A percentile compares a stretch with the other conserved stretches of the same genome.
Evolutionary conservation across 2,329 filamentous ascomycete species (phyloP).

Genomic region (Dichotomopilus funicola): DNA sequence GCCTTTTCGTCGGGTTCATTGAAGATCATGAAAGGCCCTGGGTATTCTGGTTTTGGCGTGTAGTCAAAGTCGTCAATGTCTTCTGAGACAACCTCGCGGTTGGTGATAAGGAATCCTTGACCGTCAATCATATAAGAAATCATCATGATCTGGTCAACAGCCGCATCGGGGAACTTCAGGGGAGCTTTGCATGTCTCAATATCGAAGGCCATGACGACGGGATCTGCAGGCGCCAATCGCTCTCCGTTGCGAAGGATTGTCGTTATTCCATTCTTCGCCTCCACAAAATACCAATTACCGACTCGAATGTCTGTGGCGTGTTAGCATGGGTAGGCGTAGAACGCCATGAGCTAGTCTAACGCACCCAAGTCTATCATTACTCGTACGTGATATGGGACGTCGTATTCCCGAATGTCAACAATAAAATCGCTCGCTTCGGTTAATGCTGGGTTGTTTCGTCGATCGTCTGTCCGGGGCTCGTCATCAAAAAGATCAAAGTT

Average conservation of each 20-base stretch:
- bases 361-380: slow-evolving; percentile 90
- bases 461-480: slow-evolving; percentile 71
- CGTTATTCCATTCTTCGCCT: slow-evolving; percentile 84
- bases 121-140: slow-evolving; percentile 99
- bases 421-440: slow-evolving; percentile 93
- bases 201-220: slow-evolving; percentile 98
- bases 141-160: slow-evolving; percentile 99
- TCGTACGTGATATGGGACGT: slow-evolving; percentile 98
- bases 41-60: slow-evolving; percentile 93
- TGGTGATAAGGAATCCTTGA: slow-evolving; percentile 95
- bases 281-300: slow-evolving; percentile 94
- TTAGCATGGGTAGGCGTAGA: slow-evolving; percentile 18
- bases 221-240: slow-evolving; percentile 82
- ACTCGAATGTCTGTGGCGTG: slow-evolving; percentile 71
- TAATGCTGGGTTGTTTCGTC: slow-evolving; percentile 67
- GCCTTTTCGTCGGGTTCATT: slow-evolving; percentile 93
- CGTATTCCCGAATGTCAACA: slow-evolving; percentile 97
- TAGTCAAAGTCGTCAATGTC: slow-evolving; percentile 98
- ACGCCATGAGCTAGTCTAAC: slow-evolving; percentile 17
- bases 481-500: slow-evolving; percentile 94
- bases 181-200: slow-evolving; percentile 96
- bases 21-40: slow-evolving; percentile 93
- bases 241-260: slow-evolving; percentile 82
- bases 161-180: slow-evolving; percentile 90
- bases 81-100: slow-evolving; percentile 94